Conservation (phyloP, 306 rosid genomes). For the Sicyos edulis region DNA sequence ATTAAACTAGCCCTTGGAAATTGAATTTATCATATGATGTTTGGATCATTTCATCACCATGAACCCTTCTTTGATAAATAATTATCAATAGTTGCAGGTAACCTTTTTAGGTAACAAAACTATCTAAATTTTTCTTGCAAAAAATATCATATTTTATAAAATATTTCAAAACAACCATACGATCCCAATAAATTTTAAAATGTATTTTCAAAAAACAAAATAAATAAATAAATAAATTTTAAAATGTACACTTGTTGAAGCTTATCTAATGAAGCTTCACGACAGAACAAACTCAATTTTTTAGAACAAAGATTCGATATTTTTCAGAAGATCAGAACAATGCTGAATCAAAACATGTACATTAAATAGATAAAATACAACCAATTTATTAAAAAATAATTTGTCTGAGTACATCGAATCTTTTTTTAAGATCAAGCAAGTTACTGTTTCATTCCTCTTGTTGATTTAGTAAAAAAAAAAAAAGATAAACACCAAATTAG, state of each 20-base stretch:
- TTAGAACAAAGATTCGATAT: neutral
- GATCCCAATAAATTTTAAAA: neutral
- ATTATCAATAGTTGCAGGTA: too few species aligned
- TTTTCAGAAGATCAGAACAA: neutral
- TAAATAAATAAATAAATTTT: too few species aligned
- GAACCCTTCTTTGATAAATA: too few species aligned
- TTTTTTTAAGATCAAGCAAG: too few species aligned
- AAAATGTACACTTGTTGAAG: neutral
- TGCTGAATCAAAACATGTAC: neutral
- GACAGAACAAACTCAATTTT: neutral
- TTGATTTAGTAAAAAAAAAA: too few species aligned
- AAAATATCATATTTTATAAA: neutral
- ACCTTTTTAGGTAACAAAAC: too few species aligned
- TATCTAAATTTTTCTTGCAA: too few species aligned
- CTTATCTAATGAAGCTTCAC: neutral
- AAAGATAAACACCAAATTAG: constrained; percentile 4
- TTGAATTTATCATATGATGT: too few species aligned
- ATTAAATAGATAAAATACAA: neutral
- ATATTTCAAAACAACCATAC: neutral
- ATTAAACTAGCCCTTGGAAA: too few species aligned
- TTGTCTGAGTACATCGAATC: neutral
- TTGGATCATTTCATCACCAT: too few species aligned
- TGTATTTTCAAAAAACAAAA: too few species aligned
- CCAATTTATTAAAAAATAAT: neutral
- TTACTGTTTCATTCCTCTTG: too few species aligned